Evolutionary conservation across 2,329 filamentous ascomycete genomes (phyloP), one percentile per base, ranked within the genome.

Genomic region (Xylaria sp.): DNA sequence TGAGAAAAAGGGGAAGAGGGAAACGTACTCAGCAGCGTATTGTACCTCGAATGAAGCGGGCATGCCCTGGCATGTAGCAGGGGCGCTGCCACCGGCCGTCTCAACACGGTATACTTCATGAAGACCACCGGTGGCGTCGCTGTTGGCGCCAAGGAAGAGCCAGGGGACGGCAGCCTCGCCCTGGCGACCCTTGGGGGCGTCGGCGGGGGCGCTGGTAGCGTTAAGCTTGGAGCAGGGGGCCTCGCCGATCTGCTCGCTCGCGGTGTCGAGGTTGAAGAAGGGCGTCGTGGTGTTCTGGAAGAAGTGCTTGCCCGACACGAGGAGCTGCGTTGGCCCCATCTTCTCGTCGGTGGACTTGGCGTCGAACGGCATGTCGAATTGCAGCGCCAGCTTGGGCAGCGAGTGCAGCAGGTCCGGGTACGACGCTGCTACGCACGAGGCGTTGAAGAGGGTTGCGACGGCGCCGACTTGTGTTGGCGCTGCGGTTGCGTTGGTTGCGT

Each of bases 361-460:
- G 57, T 20, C 28, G 43, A 51, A 64, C 28, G 71, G 79, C 58
- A 91, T 83, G 76, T 89, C 84, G 77, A 92, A 91, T 77, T 89
- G 85, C 64, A 97, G 86, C 1, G 91, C 89, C 66, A 94, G 87
- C 68, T 83, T 83, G 3, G 93, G 89, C 23, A 97, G 85, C 64
- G 86, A 80, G 71, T 84, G 78, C 51, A 94, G 84, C 18, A 96
- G 83, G 64, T 89, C 86, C 0, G 93, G 90, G 75, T 90, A 90
- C 73, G 88, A 84, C 51, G 91, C 86, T 7, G 91, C 92, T 41
- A 95, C 81, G 82, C 95, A 98, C 74, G 90, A 92, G 68, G 90
- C 92, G 82, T 98, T 94, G 89, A 92, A 98, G 75, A 98, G 92
- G 1, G 89, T 90, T 64, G 95, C 95, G 0, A 93, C 78, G 63